Evolutionary conservation across 2,329 filamentous ascomycete species (phyloP).

Genomic region (Sphaceloma murrayae): DNA sequence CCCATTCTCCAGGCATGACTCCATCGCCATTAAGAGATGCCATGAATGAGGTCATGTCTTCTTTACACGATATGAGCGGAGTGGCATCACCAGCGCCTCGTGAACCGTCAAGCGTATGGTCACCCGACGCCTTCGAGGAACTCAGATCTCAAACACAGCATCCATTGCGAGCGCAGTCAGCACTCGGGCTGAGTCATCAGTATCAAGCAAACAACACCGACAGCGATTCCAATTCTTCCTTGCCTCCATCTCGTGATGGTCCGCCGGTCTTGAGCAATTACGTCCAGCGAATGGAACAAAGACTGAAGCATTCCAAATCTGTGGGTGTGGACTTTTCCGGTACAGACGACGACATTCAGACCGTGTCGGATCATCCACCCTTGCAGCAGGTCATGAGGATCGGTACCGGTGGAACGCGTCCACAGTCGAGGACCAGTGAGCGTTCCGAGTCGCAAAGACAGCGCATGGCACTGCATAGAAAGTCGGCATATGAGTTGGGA

Average conservation of each 20-base stretch:
- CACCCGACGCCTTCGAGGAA: slow-evolving; percentile 72
- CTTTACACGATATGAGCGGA: slow-evolving; percentile 74
- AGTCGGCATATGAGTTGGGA: slow-evolving; percentile 66
- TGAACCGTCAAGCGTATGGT: slow-evolving; percentile 64
- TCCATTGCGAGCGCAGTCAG: slow-evolving; percentile 56
- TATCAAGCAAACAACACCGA: slow-evolving; percentile 37
- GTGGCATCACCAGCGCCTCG: too few relatives aligned
- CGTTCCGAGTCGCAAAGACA: slow-evolving; percentile 17
- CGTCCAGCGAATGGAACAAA: slow-evolving; percentile 82
- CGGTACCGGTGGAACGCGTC: slow-evolving; percentile 35
- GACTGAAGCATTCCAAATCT: slow-evolving; percentile 61
- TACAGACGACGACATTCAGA: slow-evolving; percentile 26
- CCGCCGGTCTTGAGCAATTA: slow-evolving; percentile 73
- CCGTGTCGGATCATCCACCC: slow-evolving; percentile 34
- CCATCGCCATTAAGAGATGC: slow-evolving; percentile 87
- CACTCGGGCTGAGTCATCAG: slow-evolving; percentile 53
- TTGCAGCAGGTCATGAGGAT: slow-evolving; percentile 16
- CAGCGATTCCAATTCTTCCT: slow-evolving; percentile 38
- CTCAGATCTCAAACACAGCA: slow-evolving; percentile 36
- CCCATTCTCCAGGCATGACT: slow-evolving; percentile 62
- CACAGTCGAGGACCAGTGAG: slow-evolving; percentile 51
- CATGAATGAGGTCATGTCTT: slow-evolving; percentile 98
- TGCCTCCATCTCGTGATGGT: slow-evolving; percentile 33
- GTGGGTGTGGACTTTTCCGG: slow-evolving; percentile 23
- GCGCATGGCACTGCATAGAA: slow-evolving; percentile 39